A percentile compares a stretch with the other conserved stretches of the same genome.
Evolutionary conservation across 2,329 filamentous ascomycete species (phyloP).

Genomic region (Ophiostoma tasmaniense): DNA sequence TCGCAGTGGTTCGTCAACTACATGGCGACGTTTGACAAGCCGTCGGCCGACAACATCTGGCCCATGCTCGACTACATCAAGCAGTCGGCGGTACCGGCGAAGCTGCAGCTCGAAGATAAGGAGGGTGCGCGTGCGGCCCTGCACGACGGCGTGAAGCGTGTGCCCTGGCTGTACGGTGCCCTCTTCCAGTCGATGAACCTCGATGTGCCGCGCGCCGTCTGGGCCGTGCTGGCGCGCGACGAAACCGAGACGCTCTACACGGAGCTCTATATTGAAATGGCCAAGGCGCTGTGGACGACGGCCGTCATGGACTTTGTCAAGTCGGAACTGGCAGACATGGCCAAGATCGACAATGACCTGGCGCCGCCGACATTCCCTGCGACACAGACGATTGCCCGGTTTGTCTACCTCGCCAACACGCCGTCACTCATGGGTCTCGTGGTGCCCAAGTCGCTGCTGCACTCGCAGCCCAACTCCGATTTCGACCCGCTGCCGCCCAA

Average conservation of each 20-base stretch:
- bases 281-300: slow-evolving; percentile 71
- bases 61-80: slow-evolving; percentile 53
- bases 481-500: slow-evolving; percentile 76
- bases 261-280: slow-evolving; percentile 65
- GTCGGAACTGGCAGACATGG: background rate
- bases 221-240: slow-evolving; percentile 65
- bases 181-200: slow-evolving; percentile 75
- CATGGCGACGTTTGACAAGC: slow-evolving; percentile 35
- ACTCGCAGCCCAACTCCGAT: slow-evolving; percentile 57
- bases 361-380: slow-evolving; percentile 33
- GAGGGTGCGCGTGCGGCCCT: slow-evolving; percentile 58
- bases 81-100: slow-evolving; percentile 69
- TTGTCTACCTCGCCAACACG: slow-evolving; percentile 70
- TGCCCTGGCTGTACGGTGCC: slow-evolving; percentile 77
- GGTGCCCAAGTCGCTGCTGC: slow-evolving; percentile 57
- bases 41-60: slow-evolving; percentile 9
- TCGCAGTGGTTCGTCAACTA: slow-evolving; percentile 68
- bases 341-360: slow-evolving; percentile 29
- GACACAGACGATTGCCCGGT: slow-evolving; percentile 54
- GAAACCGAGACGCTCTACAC: slow-evolving; percentile 60
- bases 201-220: slow-evolving; percentile 69
- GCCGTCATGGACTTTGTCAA: background rate
- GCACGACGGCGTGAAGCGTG: slow-evolving; percentile 56
- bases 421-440: slow-evolving; percentile 62
- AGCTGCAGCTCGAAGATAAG: slow-evolving; percentile 59